Evolutionary conservation across 2,329 filamentous ascomycete species (phyloP).

Genomic region (Cercospora sp.): DNA sequence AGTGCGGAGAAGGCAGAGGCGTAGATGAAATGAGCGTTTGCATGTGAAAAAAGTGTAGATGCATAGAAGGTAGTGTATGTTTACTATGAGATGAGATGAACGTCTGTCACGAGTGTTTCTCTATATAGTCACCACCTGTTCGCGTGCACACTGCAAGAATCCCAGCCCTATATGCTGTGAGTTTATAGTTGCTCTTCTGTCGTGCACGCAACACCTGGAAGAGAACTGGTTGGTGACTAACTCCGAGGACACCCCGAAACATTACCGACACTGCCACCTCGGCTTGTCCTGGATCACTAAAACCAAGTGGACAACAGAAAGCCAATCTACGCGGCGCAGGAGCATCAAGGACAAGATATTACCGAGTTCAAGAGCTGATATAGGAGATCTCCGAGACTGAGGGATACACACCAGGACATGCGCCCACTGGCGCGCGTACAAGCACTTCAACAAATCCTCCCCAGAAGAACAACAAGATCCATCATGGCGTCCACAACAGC

Average conservation of each 20-base stretch:
- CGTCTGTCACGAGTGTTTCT: background rate
- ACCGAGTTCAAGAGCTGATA: background rate
- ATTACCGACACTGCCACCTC: background rate
- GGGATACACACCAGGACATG: background rate
- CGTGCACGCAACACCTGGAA: background rate
- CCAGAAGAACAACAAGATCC: background rate
- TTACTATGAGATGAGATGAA: background rate
- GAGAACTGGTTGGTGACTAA: background rate
- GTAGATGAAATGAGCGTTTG: conserved; percentile 4
- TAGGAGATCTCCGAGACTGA: background rate
- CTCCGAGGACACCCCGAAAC: background rate
- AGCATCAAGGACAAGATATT: background rate
- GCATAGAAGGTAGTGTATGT: background rate
- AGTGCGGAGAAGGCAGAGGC: background rate
- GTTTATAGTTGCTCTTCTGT: background rate
- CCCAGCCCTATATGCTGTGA: background rate
- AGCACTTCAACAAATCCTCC: background rate
- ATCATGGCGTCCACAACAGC: background rate
- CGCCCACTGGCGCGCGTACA: background rate
- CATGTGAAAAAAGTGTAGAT: background rate
- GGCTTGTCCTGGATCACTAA: background rate
- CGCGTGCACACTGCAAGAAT: background rate
- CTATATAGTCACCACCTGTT: background rate
- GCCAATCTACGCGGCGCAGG: background rate
- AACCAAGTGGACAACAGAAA: no score